Conservation (phyloP, 2,329 filamentous ascomycete species). For the Cladophialophora exuberans region DNA sequence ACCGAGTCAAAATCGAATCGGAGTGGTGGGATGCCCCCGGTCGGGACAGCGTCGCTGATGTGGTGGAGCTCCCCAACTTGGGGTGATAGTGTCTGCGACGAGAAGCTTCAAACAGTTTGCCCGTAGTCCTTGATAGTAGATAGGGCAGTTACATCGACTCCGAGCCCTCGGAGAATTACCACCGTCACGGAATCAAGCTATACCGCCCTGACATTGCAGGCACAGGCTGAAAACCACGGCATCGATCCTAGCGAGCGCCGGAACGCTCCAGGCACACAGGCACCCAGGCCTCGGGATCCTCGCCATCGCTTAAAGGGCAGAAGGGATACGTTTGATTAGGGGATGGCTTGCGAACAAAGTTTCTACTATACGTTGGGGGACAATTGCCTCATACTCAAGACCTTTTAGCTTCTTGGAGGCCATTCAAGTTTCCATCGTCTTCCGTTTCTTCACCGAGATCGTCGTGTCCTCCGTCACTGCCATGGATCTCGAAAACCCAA, state of each 20-base stretch:
- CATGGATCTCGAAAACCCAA: no score
- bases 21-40: background rate
- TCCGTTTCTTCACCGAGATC: background rate
- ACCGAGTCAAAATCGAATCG: constrained; percentile 4
- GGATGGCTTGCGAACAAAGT: no score
- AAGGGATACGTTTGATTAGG: no score
- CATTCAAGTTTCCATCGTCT: background rate
- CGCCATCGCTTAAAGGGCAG: no score
- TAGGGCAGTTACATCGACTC: background rate
- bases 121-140: no score
- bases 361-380: no score
- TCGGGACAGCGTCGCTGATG: background rate
- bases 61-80: background rate
- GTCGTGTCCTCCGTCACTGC: background rate
- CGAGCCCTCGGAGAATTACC: constrained; percentile 13
- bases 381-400: no score
- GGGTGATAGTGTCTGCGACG: no score
- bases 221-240: background rate
- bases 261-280: background rate
- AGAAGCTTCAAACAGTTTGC: no score
- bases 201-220: background rate
- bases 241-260: background rate
- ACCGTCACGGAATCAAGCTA: constrained; percentile 9
- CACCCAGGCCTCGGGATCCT: no score
- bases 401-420: no score